Conservation (phyloP, 345 rosid genomes). For the Ricinus communis region DNA sequence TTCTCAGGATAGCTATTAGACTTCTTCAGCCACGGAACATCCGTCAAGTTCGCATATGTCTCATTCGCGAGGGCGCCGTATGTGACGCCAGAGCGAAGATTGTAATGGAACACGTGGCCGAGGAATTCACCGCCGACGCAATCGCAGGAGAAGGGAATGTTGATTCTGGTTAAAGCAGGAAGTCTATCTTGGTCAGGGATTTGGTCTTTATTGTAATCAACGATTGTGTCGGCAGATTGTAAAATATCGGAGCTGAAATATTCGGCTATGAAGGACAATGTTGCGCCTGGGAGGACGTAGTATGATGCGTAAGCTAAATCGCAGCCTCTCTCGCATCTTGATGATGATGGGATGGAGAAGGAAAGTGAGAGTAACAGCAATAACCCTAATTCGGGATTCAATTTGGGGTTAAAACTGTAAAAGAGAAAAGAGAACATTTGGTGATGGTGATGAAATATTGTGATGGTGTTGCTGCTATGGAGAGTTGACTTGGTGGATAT, state of each 20-base stretch:
- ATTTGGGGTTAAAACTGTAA: background rate
- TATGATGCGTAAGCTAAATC: slow-evolving; percentile 59
- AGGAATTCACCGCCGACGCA: slow-evolving; percentile 49
- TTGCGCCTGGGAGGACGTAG: slow-evolving; percentile 40
- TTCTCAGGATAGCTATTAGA: slow-evolving; percentile 30
- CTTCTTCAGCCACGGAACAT: slow-evolving; percentile 28
- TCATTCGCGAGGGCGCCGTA: slow-evolving; percentile 26
- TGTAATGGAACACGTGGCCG: slow-evolving; percentile 50
- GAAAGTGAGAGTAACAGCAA: background rate
- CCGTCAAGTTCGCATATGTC: slow-evolving; percentile 52
- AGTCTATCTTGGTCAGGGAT: slow-evolving; percentile 43
- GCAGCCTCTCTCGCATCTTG: slow-evolving; percentile 29
- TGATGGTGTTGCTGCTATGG: no score
- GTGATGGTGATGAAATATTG: no score
- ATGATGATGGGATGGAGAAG: background rate
- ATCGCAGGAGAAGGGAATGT: slow-evolving; percentile 65
- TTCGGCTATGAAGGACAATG: slow-evolving; percentile 45
- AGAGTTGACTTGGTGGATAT: no score
- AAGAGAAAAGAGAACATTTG: no score
- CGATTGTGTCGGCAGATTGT: slow-evolving; percentile 18
- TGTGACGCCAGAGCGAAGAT: slow-evolving; percentile 22
- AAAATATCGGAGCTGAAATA: slow-evolving; percentile 26
- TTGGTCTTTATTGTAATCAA: slow-evolving; percentile 32
- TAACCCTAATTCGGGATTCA: background rate
- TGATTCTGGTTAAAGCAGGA: slow-evolving; percentile 29